Conservation (phyloP, 129 eudicot species). For the Flaveria trinervia region DNA sequence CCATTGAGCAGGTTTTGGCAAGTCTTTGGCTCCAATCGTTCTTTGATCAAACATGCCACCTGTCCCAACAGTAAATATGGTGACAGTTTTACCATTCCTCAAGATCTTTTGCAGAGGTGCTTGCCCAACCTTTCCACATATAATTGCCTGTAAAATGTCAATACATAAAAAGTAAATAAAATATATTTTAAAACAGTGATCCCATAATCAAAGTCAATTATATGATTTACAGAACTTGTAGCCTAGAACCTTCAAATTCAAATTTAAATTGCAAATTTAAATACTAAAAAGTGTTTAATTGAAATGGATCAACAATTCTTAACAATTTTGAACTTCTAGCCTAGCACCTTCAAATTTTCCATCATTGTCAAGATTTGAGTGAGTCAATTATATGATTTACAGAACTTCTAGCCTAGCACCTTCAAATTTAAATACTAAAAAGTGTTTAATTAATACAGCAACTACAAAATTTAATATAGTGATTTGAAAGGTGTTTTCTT, state of each 20-base stretch:
- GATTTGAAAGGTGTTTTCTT: neutral
- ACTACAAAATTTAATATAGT: neutral
- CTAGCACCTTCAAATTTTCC: no score
- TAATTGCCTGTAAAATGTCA: constrained; percentile 66
- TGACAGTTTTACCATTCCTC: constrained; percentile 84
- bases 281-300: neutral
- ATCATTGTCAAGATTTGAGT: no score
- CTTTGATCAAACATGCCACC: constrained; percentile 99
- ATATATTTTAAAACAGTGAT: neutral
- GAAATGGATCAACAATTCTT: no score
- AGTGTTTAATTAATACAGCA: neutral
- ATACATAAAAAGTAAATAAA: constrained; percentile 4
- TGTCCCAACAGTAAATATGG: constrained; percentile 87
- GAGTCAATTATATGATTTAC: neutral
- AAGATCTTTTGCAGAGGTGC: constrained; percentile 91
- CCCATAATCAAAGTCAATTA: constrained; percentile 5
- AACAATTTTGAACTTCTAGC: no score
- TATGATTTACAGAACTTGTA: neutral
- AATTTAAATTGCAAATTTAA: neutral
- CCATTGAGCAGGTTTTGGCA: constrained; percentile 95
- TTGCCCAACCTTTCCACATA: constrained; percentile 94
- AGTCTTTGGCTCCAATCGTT: constrained; percentile 46
- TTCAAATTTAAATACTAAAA: neutral
- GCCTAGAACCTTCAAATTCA: neutral
- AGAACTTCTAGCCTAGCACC: neutral